phyloP scores from a whole-genome alignment of 768 basidiomycete species.

The Lactifluus echinatus region DNA sequence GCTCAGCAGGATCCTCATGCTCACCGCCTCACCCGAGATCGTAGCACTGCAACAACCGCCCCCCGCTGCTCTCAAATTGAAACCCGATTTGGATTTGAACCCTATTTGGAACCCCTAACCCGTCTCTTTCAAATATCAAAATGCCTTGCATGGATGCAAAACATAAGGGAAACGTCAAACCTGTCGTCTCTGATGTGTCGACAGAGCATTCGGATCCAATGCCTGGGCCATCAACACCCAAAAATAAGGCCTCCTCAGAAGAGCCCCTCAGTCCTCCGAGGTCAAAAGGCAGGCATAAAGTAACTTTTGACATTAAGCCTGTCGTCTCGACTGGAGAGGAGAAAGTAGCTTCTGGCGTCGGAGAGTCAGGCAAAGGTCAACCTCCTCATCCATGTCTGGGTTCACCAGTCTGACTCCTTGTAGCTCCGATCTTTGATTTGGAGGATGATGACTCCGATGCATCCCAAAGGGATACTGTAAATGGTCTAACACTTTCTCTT shows the following conservation, averaged over 20 bases:
- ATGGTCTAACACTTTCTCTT: constrained; percentile 30
- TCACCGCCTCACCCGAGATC: constrained; percentile 50
- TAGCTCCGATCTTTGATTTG: constrained; percentile 60
- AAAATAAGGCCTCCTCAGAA: constrained; percentile 1
- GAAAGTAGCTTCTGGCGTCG: constrained; percentile 17
- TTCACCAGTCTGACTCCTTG: constrained; percentile 23
- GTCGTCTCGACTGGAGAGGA: constrained; percentile 34
- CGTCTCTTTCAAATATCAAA: constrained; percentile 8
- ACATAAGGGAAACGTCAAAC: constrained; percentile 10
- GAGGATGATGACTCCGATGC: constrained; percentile 44
- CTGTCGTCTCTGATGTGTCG: neutral
- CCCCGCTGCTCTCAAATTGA: neutral
- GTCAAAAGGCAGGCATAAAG: constrained; percentile 52
- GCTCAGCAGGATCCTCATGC: constrained; percentile 68
- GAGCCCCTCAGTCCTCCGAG: constrained; percentile 12
- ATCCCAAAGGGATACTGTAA: constrained; percentile 25
- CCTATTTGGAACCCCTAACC: too few relatives aligned
- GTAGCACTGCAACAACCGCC: constrained; percentile 17
- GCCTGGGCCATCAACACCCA: constrained; percentile 6
- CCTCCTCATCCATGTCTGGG: neutral
- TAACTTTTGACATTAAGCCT: constrained; percentile 64
- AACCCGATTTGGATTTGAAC: neutral
- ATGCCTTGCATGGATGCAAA: constrained; percentile 8
- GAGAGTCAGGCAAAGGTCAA: constrained; percentile 31
- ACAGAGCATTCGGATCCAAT: neutral